phyloP scores from a whole-genome alignment of 164 flowering plant genomes.

The Buxus sempervirens region DNA sequence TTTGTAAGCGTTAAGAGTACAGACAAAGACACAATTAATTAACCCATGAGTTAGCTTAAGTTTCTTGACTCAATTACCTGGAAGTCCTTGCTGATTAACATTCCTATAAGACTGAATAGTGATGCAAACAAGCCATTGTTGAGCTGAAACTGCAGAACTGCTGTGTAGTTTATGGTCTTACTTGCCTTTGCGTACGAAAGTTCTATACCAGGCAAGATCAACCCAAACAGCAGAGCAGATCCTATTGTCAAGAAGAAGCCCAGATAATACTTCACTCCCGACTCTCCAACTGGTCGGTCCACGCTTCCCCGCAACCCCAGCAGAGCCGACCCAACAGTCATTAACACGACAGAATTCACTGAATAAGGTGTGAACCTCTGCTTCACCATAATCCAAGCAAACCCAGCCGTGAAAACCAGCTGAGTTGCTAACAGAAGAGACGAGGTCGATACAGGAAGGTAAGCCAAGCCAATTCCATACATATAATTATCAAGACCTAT shows the following conservation, averaged over 20 bases:
- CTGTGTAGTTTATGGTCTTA: no score
- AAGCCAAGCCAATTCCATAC: conserved; percentile 10
- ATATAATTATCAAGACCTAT: conserved; percentile 6
- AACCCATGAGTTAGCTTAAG: no score
- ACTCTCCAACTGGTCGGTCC: conserved; percentile 4
- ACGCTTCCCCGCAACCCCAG: neutral
- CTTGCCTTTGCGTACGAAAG: no score
- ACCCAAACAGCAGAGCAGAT: neutral
- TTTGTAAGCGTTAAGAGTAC: no score
- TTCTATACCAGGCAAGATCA: no score
- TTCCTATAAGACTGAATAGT: no score
- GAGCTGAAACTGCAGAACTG: no score
- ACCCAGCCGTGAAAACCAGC: conserved; percentile 6
- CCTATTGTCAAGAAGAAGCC: conserved; percentile 16
- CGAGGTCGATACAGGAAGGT: conserved; percentile 13
- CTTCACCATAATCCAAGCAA: conserved; percentile 12
- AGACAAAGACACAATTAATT: no score
- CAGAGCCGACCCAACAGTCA: conserved; percentile 3
- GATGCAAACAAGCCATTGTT: no score
- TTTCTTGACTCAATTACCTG: no score
- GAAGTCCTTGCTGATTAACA: no score
- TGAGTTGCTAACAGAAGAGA: conserved; percentile 10
- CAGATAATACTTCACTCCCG: neutral
- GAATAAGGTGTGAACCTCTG: conserved; percentile 10
- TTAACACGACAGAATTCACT: conserved; percentile 10